These are phyloP conservation scores for Phyllosticta capitalensis DNA, from an alignment of 2,329 filamentous ascomycete species.

Conservation along the genomic window DNA sequence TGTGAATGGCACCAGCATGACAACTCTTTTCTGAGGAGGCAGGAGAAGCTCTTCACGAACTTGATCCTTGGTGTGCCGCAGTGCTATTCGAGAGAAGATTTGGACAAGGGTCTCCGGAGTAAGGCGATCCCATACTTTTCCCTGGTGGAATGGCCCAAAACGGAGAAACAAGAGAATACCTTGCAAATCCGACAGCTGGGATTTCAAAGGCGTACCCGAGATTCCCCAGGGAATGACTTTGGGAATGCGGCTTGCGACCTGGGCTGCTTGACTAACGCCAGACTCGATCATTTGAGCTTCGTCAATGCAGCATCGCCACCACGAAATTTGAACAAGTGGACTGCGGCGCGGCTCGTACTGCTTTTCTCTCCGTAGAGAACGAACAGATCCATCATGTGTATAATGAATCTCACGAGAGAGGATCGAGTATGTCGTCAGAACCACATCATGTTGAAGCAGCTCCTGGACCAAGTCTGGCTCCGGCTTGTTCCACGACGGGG, in stretches of 20 bases:
- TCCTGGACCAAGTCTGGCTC: conserved; percentile 36
- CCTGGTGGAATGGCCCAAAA: conserved; percentile 65
- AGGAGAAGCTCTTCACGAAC: conserved; percentile 70
- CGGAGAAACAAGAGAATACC: conserved; percentile 74
- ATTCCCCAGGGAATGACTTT: conserved; percentile 85
- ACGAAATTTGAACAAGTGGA: conserved; percentile 69
- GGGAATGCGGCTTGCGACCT: conserved; percentile 69
- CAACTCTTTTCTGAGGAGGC: conserved; percentile 73
- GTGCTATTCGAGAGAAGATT: conserved; percentile 61
- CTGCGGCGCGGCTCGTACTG: conserved; percentile 58
- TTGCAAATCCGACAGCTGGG: conserved; percentile 66
- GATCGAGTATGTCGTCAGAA: conserved; percentile 56
- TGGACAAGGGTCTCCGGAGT: conserved; percentile 56
- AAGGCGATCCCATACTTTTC: conserved; percentile 59
- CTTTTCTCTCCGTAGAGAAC: conserved; percentile 55
- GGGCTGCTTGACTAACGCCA: conserved; percentile 73
- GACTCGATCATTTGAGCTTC: conserved; percentile 91
- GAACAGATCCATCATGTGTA: conserved; percentile 58
- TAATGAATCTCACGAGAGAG: conserved; percentile 76
- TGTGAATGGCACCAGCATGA: conserved; percentile 84
- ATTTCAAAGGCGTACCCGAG: conserved; percentile 80
- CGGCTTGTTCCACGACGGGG: conserved; percentile 21
- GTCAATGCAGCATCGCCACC: conserved; percentile 72
- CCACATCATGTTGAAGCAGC: conserved; percentile 45
- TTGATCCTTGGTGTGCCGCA: conserved; percentile 77